phyloP scores from a whole-genome alignment of 768 basidiomycete species.

The Boletus rubescentipes region DNA sequence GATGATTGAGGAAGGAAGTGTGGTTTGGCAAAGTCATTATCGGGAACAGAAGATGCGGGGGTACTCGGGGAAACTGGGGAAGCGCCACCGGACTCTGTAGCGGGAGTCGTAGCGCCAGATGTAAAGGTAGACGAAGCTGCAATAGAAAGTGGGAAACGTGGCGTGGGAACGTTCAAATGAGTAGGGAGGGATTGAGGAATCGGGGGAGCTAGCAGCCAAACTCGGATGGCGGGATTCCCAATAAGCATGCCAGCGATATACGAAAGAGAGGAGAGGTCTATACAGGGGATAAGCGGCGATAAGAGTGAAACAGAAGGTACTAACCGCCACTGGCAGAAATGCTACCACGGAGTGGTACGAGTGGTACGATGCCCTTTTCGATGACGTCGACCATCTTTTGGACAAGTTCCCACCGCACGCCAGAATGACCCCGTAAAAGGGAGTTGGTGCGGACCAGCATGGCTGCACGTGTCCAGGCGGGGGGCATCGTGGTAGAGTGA shows the following conservation, averaged over 20 bases:
- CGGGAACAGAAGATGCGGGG: constrained; percentile 27
- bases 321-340: constrained; percentile 81
- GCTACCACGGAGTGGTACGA: constrained; percentile 81
- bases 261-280: constrained; percentile 76
- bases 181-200: constrained; percentile 2
- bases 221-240: constrained; percentile 78
- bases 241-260: constrained; percentile 81
- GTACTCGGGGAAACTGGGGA: constrained; percentile 46
- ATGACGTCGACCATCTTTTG: constrained; percentile 76
- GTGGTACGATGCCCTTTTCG: constrained; percentile 66
- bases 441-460: constrained; percentile 89
- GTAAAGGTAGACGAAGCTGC: constrained; percentile 1
- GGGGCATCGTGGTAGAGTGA: constrained; percentile 72
- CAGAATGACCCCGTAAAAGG: constrained; percentile 85
- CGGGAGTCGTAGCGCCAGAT: constrained; percentile 22
- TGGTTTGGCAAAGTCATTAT: constrained; percentile 20
- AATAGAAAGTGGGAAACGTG: constrained; percentile 6
- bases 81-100: constrained; percentile 36
- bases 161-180: constrained; percentile 16
- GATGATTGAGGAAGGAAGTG: not conserved
- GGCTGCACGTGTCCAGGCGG: constrained; percentile 85
- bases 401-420: constrained; percentile 77
- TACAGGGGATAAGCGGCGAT: constrained; percentile 3
- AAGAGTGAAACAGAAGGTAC: constrained; percentile 2
- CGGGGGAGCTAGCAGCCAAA: constrained; percentile 47